Percentiles rank a stretch among this genome's conserved stretches.
These are phyloP conservation scores for Apiospora arundinis DNA, from an alignment of 2,329 filamentous ascomycete species.

Conservation along the genomic window DNA sequence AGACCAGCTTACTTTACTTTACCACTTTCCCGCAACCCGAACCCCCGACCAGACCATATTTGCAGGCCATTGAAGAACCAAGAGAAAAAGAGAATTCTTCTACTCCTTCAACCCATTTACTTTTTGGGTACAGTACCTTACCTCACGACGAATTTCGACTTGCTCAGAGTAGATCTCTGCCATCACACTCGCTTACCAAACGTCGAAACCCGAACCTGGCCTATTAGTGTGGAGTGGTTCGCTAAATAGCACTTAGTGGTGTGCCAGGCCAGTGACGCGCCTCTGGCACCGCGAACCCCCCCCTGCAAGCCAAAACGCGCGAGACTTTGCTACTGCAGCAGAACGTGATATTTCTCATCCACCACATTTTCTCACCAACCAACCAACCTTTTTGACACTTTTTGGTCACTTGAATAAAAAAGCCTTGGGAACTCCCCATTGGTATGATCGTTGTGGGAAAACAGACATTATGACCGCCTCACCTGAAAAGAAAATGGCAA, in stretches of 20 bases:
- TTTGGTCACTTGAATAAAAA: conserved; percentile 1
- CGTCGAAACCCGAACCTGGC: conserved; percentile 1
- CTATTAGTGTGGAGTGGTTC: conserved; percentile 16
- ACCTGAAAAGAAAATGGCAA: conserved; percentile 24
- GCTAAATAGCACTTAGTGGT: not conserved
- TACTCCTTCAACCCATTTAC: not conserved
- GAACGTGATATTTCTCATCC: conserved; percentile 25
- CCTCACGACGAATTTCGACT: not conserved
- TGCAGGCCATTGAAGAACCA: conserved; percentile 15
- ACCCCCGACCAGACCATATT: conserved; percentile 20
- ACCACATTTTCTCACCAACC: conserved; percentile 24
- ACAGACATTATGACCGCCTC: conserved; percentile 21
- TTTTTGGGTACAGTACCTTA: no score
- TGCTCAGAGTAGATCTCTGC: conserved; percentile 7
- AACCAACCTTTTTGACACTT: conserved; percentile 18
- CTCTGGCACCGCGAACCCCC: conserved; percentile 26
- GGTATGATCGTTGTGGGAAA: conserved; percentile 1
- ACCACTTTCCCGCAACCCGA: not conserved
- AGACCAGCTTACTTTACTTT: not conserved
- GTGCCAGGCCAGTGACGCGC: conserved; percentile 21
- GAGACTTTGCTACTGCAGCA: conserved; percentile 23
- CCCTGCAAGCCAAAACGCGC: conserved; percentile 23
- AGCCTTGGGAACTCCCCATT: not conserved
- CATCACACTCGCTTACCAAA: not conserved
- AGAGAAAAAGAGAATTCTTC: not conserved